Evolutionary conservation across 2,329 filamentous ascomycete genomes (phyloP).

Genomic region (Diaporthe vexans): DNA sequence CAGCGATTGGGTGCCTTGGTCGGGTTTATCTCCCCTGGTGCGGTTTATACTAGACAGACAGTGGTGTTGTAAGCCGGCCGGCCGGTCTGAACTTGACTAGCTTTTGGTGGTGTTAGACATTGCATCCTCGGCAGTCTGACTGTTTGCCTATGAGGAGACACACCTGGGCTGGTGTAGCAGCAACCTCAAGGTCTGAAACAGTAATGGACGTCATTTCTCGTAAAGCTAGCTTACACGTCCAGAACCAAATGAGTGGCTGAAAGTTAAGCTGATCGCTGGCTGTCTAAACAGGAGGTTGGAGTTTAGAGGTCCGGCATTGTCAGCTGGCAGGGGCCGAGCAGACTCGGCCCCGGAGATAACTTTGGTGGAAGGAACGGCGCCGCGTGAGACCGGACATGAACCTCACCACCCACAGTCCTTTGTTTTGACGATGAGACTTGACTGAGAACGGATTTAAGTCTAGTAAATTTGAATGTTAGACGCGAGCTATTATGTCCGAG

Average conservation of each 20-base stretch:
- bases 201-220: slow-evolving; percentile 44
- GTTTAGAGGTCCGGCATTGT: slow-evolving; percentile 60
- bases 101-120: slow-evolving; percentile 29
- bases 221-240: not conserved
- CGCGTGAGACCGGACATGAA: slow-evolving; percentile 13
- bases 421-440: no score
- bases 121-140: not conserved
- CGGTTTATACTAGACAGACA: slow-evolving; percentile 11
- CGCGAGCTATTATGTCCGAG: not conserved
- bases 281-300: not conserved
- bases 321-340: slow-evolving; percentile 74
- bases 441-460: not conserved
- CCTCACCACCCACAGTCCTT: not conserved
- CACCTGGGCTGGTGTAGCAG: slow-evolving; percentile 84
- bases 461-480: no score
- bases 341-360: slow-evolving; percentile 32
- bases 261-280: not conserved
- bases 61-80: slow-evolving; percentile 29
- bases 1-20: not conserved
- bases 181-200: slow-evolving; percentile 79
- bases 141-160: slow-evolving; percentile 54
- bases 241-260: not conserved
- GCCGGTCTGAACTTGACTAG: slow-evolving; percentile 36
- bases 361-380: slow-evolving; percentile 14
- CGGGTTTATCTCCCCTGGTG: not conserved